Evolutionary conservation across 2,329 filamentous ascomycete species (phyloP), one percentile per base, ranked within the genome.

Genomic region (Daldinia sp.): DNA sequence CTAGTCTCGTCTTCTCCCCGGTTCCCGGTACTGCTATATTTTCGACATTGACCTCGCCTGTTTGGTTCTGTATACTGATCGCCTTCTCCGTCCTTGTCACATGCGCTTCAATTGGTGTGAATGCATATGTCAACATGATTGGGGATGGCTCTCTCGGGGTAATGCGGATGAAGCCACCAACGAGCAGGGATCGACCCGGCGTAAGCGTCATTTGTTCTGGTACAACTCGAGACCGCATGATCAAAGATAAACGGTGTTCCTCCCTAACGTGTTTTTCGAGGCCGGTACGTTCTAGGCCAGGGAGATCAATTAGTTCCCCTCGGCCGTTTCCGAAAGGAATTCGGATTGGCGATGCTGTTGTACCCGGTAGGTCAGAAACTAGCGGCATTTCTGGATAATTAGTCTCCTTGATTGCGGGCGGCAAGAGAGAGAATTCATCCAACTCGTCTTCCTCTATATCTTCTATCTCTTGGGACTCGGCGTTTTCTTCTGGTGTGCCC

Each of bases 311-410:
- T 30, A 99, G 83, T 76, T 99, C 96, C 58, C 95, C 95, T 72
- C 87, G 90, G 21, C 91, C 90, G 62, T 87, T 87, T 45, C 94
- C 94, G 73, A 95, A 99, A 0, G 93, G 93, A 15, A 98, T 87
- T 25, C 95, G 90, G 69, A 99, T 98, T 0, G 95, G 95, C 0
- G 93, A 96, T 1, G 94, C 95, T 0, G 95, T 99, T 0, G 95
- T 99, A 8, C 96, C 95, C 0, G 95, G 92, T 2, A 97, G 83
- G 3, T 91, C 85, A 0, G 93, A 97, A 1, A 97, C 90, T 9
- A 96, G 79, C 1, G 94, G 94, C 85, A 98, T 94, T 13, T 87
- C 81, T 4, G 94, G 94, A 71, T 89, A 98, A 51, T 89, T 83
- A 2, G 85, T 87, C 71, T 93, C 92, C 3, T 82, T 80, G 63